Base-by-base conservation (phyloP, 768 basidiomycete genomes). In the Mycena chlorophos region DNA sequence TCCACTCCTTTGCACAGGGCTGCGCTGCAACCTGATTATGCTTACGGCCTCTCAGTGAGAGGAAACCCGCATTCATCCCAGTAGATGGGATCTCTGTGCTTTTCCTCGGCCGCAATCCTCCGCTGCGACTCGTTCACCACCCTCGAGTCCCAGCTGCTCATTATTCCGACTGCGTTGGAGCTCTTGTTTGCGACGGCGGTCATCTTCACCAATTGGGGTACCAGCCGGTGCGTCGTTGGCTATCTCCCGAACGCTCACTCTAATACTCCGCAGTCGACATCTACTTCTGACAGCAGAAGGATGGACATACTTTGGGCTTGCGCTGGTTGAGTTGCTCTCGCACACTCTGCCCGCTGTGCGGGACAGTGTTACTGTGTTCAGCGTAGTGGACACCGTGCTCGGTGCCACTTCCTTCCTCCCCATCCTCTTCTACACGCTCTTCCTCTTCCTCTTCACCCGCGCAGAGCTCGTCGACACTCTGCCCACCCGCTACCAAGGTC, bases 21-120 rank as follows among this genome's bases (percentile, higher is more conserved):
- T 49, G 58, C 63, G 67, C 66, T 60, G 61, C 61, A 61, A 66
- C 62, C 69, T 70, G 73, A 72, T n/a, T 58, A 75, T 77, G 75
- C 73, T 54, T 65, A 49, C 46, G 63, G 64, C 61, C 68, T 49
- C 48, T 49, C 54, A 38, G 53, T 64, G 53, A 23, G n/a, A n/a
- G n/a, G 43, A 49, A 43, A 27, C 47, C 49, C 38, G 48, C 46
- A 52, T 55, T 48, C 52, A 46, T 46, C 56, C 40, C 54, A 38
- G 49, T 74, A 72, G 69, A 80, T 79, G 79, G 75, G 70, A 72
- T 76, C 78, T 55, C 72, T 83, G 64, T 92, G 89, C 71, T 74
- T 91, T 58, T 91, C 90, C 27, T 73, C 81, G 31, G 81, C 85
- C 55, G 71, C 86, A 37, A 87, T 83, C 59, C 81, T 92, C 59